Evolutionary conservation across 495 filamentous ascomycete genomes (phyloP).

Genomic region (Extremus antarcticus): DNA sequence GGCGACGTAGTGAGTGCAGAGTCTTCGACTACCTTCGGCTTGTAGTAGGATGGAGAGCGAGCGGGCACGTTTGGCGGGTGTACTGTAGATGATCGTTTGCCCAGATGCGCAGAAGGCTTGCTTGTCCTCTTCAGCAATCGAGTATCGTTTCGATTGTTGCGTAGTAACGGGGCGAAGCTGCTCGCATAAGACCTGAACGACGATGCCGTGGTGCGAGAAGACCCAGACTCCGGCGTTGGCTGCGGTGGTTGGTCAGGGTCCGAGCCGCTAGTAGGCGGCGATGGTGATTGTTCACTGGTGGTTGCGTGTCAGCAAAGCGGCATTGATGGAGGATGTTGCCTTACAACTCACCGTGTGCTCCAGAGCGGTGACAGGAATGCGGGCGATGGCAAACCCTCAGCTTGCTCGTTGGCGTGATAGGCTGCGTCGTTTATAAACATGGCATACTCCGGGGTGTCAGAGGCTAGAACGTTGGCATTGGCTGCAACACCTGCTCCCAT

Average conservation of each 20-base stretch:
- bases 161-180: conserved; percentile 12
- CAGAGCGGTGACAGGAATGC: not conserved
- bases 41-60: conserved; percentile 12
- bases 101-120: conserved; percentile 5
- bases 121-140: conserved; percentile 13
- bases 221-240: not conserved
- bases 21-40: conserved; percentile 15
- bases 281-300: not conserved
- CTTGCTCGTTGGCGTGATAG: not conserved
- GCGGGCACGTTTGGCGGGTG: not conserved
- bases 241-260: not conserved
- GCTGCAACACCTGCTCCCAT: conserved; percentile 18
- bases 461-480: conserved; percentile 18
- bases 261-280: not conserved
- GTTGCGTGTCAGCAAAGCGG: too few species aligned
- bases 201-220: not conserved
- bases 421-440: not conserved
- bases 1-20: not conserved
- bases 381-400: not conserved
- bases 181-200: conserved; percentile 8
- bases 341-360: not conserved
- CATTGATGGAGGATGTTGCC: too few species aligned
- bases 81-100: not conserved
- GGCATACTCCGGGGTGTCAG: not conserved
- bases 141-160: conserved; percentile 4